Base-by-base conservation (phyloP, 2,329 filamentous ascomycete species). In the Arthrinium phaeospermum region DNA sequence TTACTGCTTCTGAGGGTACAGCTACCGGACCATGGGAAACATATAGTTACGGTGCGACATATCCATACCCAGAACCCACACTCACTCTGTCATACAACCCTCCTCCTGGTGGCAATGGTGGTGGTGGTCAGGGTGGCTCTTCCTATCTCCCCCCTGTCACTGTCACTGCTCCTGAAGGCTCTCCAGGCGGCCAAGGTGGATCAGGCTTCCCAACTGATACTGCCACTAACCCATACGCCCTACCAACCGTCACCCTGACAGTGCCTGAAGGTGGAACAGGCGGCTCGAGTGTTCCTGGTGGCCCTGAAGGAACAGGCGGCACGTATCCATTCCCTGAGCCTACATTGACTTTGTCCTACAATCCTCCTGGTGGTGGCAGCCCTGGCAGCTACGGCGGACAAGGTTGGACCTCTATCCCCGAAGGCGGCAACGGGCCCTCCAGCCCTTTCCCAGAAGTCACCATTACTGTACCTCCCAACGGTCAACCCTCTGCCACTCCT, bases 401-500 rank as follows among this genome's bases (percentile, higher is more conserved):
- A 51, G 67, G 37, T 16, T 44, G 57, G 7, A 70, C 46, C 47
- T 57, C 19, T 22, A 8, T 46, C 14, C 46, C 61, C 6, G 16
- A 30, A 22, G 46, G 45, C 19, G 22, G 44, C 10, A 49, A 24
- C 47, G 47, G 64, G 37, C 70, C 57, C 19, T 64, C 57, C 57
- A 64, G 41, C 22, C 57, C 70, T 45, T 68, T 51, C 44, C 45
- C 70, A 68, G 70, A 46, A 46, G 53, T 73, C 6, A 73, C 72
- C n/a, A 10, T 67, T 45, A 69, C 70, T 41, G 47, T 61, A 14
- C 30, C 49, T 61, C 53, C 53, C 12, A 61, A 61, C 7, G 53
- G 53, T n/a, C 53, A 61, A 37, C 30, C 53, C 2, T 61, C 53
- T 5, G 53, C 16, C 27, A 47, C 41, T 24, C 46, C 47, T 37